Base-by-base conservation (phyloP, 768 basidiomycete genomes). In the Naganishia vaughanmartiniae region DNA sequence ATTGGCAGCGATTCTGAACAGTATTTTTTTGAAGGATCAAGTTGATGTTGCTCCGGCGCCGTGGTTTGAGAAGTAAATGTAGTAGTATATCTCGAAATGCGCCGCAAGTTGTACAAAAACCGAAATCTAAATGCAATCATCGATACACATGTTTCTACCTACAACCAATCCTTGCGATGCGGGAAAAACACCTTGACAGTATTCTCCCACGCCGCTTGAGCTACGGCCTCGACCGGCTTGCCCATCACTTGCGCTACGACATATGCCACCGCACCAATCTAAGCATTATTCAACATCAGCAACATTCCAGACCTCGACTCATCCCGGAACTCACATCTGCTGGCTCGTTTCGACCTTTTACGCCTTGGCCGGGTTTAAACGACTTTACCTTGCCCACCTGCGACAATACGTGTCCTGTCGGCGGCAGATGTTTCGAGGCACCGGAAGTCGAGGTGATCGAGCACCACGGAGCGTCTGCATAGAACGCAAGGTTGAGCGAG, bases 321-420 rank as follows among this genome's bases (percentile, higher is more conserved):
- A 26, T 51, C 9, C 28, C n/a, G 46, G 6, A n/a, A 70, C 73
- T 72, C 60, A 81, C 76, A 46, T 81, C 80, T 1, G 72, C 76
- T 4, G 91, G 90, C 75, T 92, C 91, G 74, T 89, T 90, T 51
- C 91, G 83, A 3, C 90, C 89, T 80, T 91, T 92, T 53, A 91
- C 87, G 2, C 86, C 83, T 24, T 84, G 86, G 0, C 87, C 89
- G 12, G 74, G 73, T 28, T 84, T 82, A 76, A 88, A 90, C 0
- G 84, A 83, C 67, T 90, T 1, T 87, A 84, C 66, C 36, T 70
- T 70, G 26, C 45, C 60, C 0, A 70, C 42, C 57, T 31, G 60
- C 21, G 34, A 57, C 57, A 53, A 71, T 17, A 24, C 71, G 42
- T 58, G 76, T 72, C 75, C 71, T 9, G 73, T 1, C 54, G 69